phyloP scores from a whole-genome alignment of 2,329 filamentous ascomycete genomes.

The Phyllosticta capitalensis region DNA sequence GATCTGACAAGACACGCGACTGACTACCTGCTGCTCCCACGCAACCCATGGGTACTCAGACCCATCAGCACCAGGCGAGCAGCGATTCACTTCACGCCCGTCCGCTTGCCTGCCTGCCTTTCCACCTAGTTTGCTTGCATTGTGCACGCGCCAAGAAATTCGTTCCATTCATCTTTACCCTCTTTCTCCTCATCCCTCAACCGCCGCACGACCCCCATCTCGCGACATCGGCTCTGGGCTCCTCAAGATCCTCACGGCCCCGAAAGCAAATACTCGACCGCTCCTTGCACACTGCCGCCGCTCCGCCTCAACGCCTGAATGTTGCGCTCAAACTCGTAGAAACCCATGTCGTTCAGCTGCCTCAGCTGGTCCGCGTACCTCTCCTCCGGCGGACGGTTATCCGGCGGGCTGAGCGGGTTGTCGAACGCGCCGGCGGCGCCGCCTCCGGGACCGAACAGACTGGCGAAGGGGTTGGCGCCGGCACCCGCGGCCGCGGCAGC shows the following conservation, averaged over 20 bases:
- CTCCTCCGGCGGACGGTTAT: conserved; percentile 88
- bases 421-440: conserved; percentile 16
- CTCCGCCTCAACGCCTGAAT: conserved; percentile 77
- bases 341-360: conserved; percentile 97
- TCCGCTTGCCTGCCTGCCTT: not conserved
- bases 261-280: conserved; percentile 59
- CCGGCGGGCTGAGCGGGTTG: conserved; percentile 48
- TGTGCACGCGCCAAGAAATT: not conserved
- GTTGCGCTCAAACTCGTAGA: conserved; percentile 93
- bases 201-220: not conserved
- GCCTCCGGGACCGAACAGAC: conserved; percentile 26
- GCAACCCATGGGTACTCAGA: not conserved
- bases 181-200: not conserved
- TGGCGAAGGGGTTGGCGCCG: conserved; percentile 31
- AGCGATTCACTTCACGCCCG: too few relatives aligned
- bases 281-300: conserved; percentile 90
- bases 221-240: not conserved
- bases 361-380: conserved; percentile 81
- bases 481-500: conserved; percentile 22
- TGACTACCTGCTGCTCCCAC: not conserved
- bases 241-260: not conserved
- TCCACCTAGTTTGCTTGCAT: not conserved
- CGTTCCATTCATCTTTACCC: not conserved
- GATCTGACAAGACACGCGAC: not conserved
- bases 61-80: not conserved